Evolutionary conservation across 352 stramenopile genomes (phyloP), one percentile per base, ranked within the genome.

Genomic region (Saprolegnia parasitica): DNA sequence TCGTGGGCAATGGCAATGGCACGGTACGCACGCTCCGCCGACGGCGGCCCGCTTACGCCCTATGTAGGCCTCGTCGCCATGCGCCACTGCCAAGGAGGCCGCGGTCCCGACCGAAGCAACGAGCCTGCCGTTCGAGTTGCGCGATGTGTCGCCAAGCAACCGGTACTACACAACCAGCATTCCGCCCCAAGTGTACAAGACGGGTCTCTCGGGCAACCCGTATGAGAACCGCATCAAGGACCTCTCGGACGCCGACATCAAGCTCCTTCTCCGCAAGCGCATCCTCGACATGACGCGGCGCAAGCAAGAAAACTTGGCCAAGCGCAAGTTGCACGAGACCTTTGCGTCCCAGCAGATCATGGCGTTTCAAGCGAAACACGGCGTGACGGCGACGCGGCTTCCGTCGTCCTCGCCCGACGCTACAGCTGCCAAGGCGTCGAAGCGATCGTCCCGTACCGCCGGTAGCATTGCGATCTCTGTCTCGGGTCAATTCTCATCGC

Each of bases 191-290:
- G 52, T 60, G 52, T 60, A 60, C 52, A 60, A 60, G 20, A 60
- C 52, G 13, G 52, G 52, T 16, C 35, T 60, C 16, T 60, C 52
- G 13, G 52, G 52, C 11, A 70, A 21, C 20, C 42, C 20, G 15
- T 70, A 61, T 23, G 63, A 70, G 26, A 24, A 70, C 37, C 54
- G 29, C n/a, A 70, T 70, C 63, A 70, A 70, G 50, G 54, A 61
- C 26, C 37, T 70, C 26, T 70, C 63, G 23, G 63, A 70, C 29
- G 63, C 63, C 13, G 63, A 70, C 39, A 70, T 70, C 37, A 70
- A 70, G 39, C 15, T 62, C 3, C 47, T 70, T 8, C 39, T 70
- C 10, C 63, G 63, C 13, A 70, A 70, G 21, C 63, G 63, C 20
- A 52, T 70, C 29, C 26, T 70, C 11, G 63, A 62, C 32, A 70